These are phyloP conservation scores for Penicillium sclerotigenum DNA, from an alignment of 2,329 filamentous ascomycete species.

Conservation along the genomic window DNA sequence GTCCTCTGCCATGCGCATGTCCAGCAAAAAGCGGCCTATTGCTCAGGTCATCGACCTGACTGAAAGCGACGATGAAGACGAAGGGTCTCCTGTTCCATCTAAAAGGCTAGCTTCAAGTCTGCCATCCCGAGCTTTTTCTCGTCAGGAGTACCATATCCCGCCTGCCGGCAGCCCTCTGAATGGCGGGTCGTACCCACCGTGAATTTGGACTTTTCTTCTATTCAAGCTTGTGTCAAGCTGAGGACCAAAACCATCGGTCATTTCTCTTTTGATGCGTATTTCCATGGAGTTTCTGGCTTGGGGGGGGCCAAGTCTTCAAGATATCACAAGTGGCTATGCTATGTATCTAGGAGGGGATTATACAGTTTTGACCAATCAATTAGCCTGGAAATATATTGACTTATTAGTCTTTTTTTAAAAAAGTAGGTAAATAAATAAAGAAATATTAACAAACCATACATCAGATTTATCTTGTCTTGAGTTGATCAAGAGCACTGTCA, in stretches of 20 bases:
- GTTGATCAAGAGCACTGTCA: not conserved
- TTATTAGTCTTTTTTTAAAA: not conserved
- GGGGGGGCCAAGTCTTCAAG: slow-evolving; percentile 3
- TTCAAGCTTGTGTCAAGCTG: slow-evolving; percentile 1
- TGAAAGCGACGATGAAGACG: slow-evolving; percentile 51
- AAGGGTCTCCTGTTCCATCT: slow-evolving; percentile 43
- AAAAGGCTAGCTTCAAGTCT: slow-evolving; percentile 33
- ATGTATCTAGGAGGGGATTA: not conserved
- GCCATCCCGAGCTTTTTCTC: slow-evolving; percentile 20
- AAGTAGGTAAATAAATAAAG: no score
- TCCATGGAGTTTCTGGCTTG: slow-evolving; percentile 20
- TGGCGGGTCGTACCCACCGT: slow-evolving; percentile 17
- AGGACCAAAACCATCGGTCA: not conserved
- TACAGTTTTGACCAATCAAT: not conserved
- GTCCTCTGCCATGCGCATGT: slow-evolving; percentile 34
- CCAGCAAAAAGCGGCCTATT: slow-evolving; percentile 47
- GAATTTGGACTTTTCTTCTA: slow-evolving; percentile 15
- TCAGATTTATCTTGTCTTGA: not conserved
- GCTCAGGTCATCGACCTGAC: slow-evolving; percentile 55
- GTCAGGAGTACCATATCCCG: slow-evolving; percentile 23
- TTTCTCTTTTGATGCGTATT: slow-evolving; percentile 12
- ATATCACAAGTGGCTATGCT: slow-evolving; percentile 1
- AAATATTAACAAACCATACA: not conserved
- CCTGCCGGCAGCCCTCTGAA: slow-evolving; percentile 22
- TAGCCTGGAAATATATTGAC: not conserved